Evolutionary conservation across 1,284 basidiomycete species (phyloP).

Genomic region (Apiotrichum montevideense): DNA sequence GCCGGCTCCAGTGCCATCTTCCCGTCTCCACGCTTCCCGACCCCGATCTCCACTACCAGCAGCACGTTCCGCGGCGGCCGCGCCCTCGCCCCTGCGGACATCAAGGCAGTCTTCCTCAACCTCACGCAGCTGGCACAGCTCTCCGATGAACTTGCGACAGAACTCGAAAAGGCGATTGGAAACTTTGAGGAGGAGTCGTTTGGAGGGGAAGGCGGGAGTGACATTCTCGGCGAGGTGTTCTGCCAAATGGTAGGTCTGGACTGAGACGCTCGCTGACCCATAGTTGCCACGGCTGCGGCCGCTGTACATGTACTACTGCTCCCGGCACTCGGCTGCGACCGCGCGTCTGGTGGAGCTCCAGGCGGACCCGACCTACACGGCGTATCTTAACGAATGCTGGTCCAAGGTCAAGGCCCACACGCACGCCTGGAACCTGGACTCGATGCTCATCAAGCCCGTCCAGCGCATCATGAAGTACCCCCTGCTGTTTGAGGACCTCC

Average conservation of each 20-base stretch:
- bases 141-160: conserved; percentile 57
- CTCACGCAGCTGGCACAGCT: conserved; percentile 66
- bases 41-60: conserved; percentile 1
- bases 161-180: conserved; percentile 46
- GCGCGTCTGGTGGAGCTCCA: conserved; percentile 55
- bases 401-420: conserved; percentile 64
- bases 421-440: conserved; percentile 89
- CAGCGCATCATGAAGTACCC: conserved; percentile 91
- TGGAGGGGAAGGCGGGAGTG: conserved; percentile 52
- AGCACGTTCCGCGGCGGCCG: conserved; percentile 12
- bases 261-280: background rate
- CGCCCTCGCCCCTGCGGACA: conserved; percentile 66
- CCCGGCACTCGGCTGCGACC: conserved; percentile 70
- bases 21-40: conserved; percentile 2
- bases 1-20: background rate
- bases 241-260: conserved; percentile 57
- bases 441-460: conserved; percentile 79
- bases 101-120: conserved; percentile 71
- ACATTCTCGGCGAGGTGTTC: conserved; percentile 72
- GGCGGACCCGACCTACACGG: conserved; percentile 42
- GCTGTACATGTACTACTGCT: conserved; percentile 80
- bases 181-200: conserved; percentile 43
- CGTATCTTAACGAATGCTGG: conserved; percentile 65
- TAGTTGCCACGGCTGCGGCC: conserved; percentile 71
- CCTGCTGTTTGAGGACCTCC: conserved; percentile 70